Conservation (phyloP, 2,329 filamentous ascomycete species). For the Didymella exigua region DNA sequence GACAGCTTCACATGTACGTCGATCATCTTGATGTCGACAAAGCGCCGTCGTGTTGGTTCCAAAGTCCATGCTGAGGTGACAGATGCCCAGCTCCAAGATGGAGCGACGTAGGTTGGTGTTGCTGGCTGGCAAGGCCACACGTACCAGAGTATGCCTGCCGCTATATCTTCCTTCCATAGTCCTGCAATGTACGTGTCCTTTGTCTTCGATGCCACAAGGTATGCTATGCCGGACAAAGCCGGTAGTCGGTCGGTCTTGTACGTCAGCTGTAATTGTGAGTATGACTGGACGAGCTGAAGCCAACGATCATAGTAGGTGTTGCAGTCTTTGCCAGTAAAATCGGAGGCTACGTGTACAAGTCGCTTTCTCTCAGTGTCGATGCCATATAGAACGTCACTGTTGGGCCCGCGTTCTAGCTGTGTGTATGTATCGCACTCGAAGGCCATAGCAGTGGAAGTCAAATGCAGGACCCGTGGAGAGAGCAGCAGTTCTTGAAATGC, state of each 20-base stretch:
- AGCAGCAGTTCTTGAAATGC: slow-evolving; percentile 30
- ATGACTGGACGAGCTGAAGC: slow-evolving; percentile 9
- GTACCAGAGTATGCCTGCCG: slow-evolving; percentile 14
- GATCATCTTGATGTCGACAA: background rate
- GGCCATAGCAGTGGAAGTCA: slow-evolving; percentile 17
- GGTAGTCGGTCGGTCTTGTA: slow-evolving; percentile 12
- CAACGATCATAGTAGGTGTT: slow-evolving; percentile 4
- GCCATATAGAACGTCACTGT: slow-evolving; percentile 3
- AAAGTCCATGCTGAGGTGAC: background rate
- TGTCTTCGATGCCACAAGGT: slow-evolving; percentile 8
- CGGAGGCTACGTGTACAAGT: background rate
- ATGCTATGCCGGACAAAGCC: slow-evolving; percentile 11
- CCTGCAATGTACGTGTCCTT: slow-evolving; percentile 14
- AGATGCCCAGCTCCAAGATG: slow-evolving; percentile 15
- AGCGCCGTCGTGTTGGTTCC: background rate
- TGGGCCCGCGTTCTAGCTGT: slow-evolving; percentile 5
- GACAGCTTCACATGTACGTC: background rate
- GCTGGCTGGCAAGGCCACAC: background rate
- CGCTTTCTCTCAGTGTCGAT: slow-evolving; percentile 4
- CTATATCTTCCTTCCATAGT: slow-evolving; percentile 10
- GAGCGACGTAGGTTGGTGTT: background rate
- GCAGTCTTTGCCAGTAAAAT: background rate
- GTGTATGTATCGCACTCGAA: slow-evolving; percentile 23
- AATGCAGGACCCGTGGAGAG: slow-evolving; percentile 26
- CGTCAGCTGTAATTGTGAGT: slow-evolving; percentile 10